Evolutionary conservation across 1,284 basidiomycete genomes (phyloP).

Genomic region (Ceratobasidium sp.): DNA sequence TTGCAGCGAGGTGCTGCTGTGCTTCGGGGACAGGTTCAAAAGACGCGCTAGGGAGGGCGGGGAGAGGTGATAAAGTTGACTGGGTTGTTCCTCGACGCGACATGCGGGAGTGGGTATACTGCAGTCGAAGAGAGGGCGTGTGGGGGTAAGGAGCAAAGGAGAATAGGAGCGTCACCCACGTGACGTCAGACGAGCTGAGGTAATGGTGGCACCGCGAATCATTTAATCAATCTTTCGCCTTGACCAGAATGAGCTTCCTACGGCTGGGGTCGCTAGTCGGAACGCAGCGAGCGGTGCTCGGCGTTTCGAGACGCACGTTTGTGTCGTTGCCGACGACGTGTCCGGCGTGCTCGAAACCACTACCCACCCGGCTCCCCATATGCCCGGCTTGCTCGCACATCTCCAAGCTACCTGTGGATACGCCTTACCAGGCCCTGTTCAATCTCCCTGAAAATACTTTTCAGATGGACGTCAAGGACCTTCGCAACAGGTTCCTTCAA

Average conservation of each 20-base stretch:
- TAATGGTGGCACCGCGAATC: conserved; percentile 22
- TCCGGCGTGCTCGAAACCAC: conserved; percentile 66
- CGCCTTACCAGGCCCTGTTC: conserved; percentile 60
- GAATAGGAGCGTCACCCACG: conserved; percentile 21
- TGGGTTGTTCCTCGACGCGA: conserved; percentile 14
- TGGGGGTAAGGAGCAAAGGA: background rate
- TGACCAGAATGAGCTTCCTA: background rate
- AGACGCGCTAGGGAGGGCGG: conserved; percentile 27
- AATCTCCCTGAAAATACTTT: conserved; percentile 66
- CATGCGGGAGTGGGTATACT: conserved; percentile 41
- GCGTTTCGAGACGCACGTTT: conserved; percentile 24
- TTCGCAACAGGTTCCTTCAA: conserved; percentile 71
- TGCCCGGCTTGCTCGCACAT: conserved; percentile 75
- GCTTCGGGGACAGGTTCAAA: conserved; percentile 33
- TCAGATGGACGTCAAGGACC: conserved; percentile 62
- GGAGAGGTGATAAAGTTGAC: conserved; percentile 15
- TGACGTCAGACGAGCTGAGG: conserved; percentile 22
- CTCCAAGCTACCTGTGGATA: conserved; percentile 62
- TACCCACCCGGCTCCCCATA: conserved; percentile 72
- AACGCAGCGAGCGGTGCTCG: background rate
- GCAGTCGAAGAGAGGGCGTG: conserved; percentile 1
- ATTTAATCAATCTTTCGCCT: background rate
- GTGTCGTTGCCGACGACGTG: conserved; percentile 56
- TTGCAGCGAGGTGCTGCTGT: conserved; percentile 20
- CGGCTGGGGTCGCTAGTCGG: conserved; percentile 28